A percentile compares a stretch with the other conserved stretches of the same genome.
Evolutionary conservation across 495 filamentous ascomycete genomes (phyloP).

Genomic region (Physcia stellaris): DNA sequence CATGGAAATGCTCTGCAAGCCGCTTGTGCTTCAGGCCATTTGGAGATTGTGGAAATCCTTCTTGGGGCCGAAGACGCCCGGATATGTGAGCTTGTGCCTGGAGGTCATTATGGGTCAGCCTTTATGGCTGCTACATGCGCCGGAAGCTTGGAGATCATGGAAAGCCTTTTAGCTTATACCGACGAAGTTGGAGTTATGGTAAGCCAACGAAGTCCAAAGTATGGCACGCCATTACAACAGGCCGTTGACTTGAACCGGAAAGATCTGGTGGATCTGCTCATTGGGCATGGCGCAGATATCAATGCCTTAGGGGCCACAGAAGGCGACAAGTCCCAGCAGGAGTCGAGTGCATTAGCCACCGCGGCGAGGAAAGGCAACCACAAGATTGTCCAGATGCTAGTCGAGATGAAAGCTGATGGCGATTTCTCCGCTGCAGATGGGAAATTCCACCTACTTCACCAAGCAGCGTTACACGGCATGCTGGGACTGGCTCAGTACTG

Average conservation of each 20-base stretch:
- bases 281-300: slow-evolving; percentile 1
- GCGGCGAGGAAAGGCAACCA: not conserved
- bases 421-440: slow-evolving; percentile 1
- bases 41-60: slow-evolving; percentile 2
- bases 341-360: slow-evolving; percentile 2
- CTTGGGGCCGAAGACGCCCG: not conserved
- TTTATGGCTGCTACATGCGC: slow-evolving; percentile 4
- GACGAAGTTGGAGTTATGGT: slow-evolving; percentile 1
- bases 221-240: slow-evolving; percentile 3
- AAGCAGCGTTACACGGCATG: slow-evolving; percentile 4
- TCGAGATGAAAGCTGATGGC: not conserved
- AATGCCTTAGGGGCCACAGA: not conserved
- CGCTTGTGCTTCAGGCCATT: slow-evolving; percentile 15
- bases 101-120: slow-evolving; percentile 6
- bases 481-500: slow-evolving; percentile 1
- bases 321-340: not conserved
- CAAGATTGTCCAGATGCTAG: slow-evolving; percentile 2
- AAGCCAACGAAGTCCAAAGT: slow-evolving; percentile 1
- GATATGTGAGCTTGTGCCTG: not conserved
- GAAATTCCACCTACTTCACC: slow-evolving; percentile 2
- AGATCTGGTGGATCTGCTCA: slow-evolving; percentile 4
- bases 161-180: not conserved
- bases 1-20: slow-evolving; percentile 19
- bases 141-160: slow-evolving; percentile 1
- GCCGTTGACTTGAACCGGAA: not conserved